Evolutionary conservation across 2,329 filamentous ascomycete genomes (phyloP).

Genomic region (Aspergillus sp.): DNA sequence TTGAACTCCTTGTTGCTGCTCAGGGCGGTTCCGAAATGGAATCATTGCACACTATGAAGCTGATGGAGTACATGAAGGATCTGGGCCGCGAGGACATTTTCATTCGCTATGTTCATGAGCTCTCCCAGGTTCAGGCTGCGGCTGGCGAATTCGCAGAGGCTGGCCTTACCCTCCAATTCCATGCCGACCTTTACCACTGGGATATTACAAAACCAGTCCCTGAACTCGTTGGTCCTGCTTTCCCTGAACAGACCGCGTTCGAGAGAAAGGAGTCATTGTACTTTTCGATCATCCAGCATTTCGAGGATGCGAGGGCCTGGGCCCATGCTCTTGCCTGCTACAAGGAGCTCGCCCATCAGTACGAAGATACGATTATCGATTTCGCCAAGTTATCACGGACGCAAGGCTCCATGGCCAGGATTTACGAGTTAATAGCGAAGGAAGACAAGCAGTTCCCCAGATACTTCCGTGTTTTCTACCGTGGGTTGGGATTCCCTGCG

Average conservation of each 20-base stretch:
- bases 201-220: slow-evolving; percentile 60
- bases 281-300: slow-evolving; percentile 89
- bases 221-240: slow-evolving; percentile 61
- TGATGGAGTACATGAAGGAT: slow-evolving; percentile 94
- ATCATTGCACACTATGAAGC: slow-evolving; percentile 75
- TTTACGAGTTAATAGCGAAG: slow-evolving; percentile 80
- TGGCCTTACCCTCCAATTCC: slow-evolving; percentile 76
- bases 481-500: slow-evolving; percentile 75
- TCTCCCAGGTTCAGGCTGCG: slow-evolving; percentile 66
- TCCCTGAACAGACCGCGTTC: slow-evolving; percentile 76
- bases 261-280: slow-evolving; percentile 88
- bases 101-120: slow-evolving; percentile 87
- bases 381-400: slow-evolving; percentile 84
- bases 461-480: slow-evolving; percentile 87
- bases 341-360: slow-evolving; percentile 82
- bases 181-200: slow-evolving; percentile 91
- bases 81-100: slow-evolving; percentile 98
- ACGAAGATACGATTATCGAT: slow-evolving; percentile 81
- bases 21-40: slow-evolving; percentile 67
- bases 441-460: slow-evolving; percentile 68
- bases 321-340: slow-evolving; percentile 79
- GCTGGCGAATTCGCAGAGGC: slow-evolving; percentile 77
- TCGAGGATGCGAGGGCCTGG: slow-evolving; percentile 92
- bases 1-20: slow-evolving; percentile 83
- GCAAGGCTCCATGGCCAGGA: slow-evolving; percentile 80